Percentiles rank a stretch among this genome's conserved stretches.
These are phyloP conservation scores for Prunus yedoensis DNA, from an alignment of 331 rosid species.

Conservation along the genomic window DNA sequence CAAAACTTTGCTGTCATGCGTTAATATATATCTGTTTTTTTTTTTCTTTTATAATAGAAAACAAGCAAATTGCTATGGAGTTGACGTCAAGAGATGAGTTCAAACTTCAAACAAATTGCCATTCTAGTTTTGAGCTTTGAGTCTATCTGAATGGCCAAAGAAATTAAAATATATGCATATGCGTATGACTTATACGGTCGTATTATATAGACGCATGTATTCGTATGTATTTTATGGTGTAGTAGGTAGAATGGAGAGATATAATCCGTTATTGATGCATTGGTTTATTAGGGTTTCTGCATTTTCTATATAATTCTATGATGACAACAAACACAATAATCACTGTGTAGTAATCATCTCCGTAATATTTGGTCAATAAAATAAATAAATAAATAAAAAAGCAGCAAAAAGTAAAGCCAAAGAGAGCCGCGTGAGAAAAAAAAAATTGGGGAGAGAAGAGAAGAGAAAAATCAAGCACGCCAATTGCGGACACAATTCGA, in stretches of 20 bases:
- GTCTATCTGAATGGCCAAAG: neutral
- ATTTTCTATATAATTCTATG: neutral
- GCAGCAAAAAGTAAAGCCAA: neutral
- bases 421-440: neutral
- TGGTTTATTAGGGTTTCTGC: neutral
- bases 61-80: neutral
- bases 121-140: neutral
- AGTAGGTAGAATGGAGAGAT: too few species aligned
- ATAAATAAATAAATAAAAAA: neutral
- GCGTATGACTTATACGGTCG: too few species aligned
- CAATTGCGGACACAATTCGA: slow-evolving; percentile 24
- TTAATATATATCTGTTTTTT: too few species aligned
- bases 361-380: neutral
- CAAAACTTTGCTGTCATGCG: neutral
- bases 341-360: neutral
- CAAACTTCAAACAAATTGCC: neutral
- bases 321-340: neutral
- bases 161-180: neutral
- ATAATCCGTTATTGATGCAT: too few species aligned
- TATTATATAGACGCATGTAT: too few species aligned
- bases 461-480: neutral
- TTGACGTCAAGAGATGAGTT: neutral
- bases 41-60: neutral
- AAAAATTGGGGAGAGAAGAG: neutral
- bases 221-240: too few species aligned